Percentiles rank a stretch among this genome's conserved stretches.
phyloP scores from a whole-genome alignment of 2,329 filamentous ascomycete species.

The Phialocephala subalpina region DNA sequence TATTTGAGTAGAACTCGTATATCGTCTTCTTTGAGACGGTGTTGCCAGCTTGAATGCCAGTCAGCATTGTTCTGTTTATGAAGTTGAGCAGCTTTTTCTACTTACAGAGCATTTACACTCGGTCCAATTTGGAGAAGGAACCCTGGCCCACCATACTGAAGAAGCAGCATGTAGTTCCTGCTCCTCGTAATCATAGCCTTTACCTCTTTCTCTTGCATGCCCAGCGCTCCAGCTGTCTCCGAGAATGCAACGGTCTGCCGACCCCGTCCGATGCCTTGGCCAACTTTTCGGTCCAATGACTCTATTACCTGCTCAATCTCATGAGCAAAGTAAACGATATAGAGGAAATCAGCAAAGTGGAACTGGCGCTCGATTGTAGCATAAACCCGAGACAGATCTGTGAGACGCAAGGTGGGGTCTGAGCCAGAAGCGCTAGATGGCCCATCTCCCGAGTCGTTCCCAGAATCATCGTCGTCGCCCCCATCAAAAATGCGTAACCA shows the following conservation, averaged over 20 bases:
- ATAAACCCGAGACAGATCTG: too few species aligned
- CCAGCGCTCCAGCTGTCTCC: conserved; percentile 9
- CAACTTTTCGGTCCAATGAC: conserved; percentile 4
- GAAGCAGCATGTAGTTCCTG: conserved; percentile 13
- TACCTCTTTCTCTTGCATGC: conserved; percentile 13
- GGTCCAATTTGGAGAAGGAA: conserved; percentile 13
- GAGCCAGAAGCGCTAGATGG: too few species aligned
- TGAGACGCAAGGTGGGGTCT: too few species aligned
- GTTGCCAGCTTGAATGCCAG: conserved; percentile 18
- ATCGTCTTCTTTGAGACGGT: conserved; percentile 15
- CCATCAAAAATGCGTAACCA: too few species aligned
- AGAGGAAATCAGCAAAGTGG: conserved; percentile 13
- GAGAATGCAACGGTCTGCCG: conserved; percentile 14
- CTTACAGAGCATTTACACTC: conserved; percentile 17
- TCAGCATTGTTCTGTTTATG: conserved; percentile 14
- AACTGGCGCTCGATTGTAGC: neutral
- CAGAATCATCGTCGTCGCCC: too few species aligned
- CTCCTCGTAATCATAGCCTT: conserved; percentile 14
- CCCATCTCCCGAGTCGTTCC: too few species aligned
- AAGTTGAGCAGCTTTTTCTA: neutral
- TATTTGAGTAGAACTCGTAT: conserved; percentile 20
- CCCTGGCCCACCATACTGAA: conserved; percentile 9
- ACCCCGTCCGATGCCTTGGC: conserved; percentile 9
- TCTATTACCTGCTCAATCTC: conserved; percentile 7
- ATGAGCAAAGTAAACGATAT: conserved; percentile 18